phyloP scores from a whole-genome alignment of 352 stramenopile species.

The Phytophthora macrochlamydospora region DNA sequence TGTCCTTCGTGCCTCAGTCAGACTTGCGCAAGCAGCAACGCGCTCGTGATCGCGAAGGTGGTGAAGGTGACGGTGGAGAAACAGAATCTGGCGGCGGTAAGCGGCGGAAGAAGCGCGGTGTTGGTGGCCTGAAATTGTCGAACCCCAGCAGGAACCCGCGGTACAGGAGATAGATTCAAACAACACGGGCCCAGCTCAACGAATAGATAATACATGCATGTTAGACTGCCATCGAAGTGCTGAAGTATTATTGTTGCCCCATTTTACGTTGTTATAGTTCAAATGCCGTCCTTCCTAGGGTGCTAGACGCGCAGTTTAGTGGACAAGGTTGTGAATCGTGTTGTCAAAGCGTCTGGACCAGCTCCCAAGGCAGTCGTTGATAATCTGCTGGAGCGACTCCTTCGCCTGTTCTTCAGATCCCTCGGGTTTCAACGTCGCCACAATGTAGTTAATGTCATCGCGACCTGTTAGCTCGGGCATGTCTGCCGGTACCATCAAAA shows the following conservation, averaged over 20 bases:
- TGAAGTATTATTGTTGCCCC: no score
- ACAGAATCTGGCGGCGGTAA: conserved; percentile 32
- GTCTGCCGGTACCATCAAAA: conserved; percentile 83
- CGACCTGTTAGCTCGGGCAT: conserved; percentile 81
- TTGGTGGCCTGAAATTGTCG: conserved; percentile 74
- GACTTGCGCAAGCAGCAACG: conserved; percentile 63
- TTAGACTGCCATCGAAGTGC: neutral
- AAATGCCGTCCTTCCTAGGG: no score
- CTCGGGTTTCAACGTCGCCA: conserved; percentile 65
- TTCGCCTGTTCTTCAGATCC: conserved; percentile 59
- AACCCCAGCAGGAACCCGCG: conserved; percentile 52
- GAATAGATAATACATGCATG: conserved; percentile 13
- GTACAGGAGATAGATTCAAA: conserved; percentile 42
- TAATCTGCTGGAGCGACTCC: conserved; percentile 63
- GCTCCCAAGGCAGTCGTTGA: conserved; percentile 71
- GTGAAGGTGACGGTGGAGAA: conserved; percentile 17
- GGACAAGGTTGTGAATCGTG: conserved; percentile 62
- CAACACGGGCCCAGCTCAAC: conserved; percentile 10
- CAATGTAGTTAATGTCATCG: conserved; percentile 85
- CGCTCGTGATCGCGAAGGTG: conserved; percentile 31
- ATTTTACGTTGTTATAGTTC: no score
- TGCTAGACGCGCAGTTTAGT: neutral
- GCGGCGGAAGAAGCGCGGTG: conserved; percentile 80
- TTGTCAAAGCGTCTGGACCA: conserved; percentile 88
- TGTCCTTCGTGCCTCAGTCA: conserved; percentile 77